Conservation (phyloP, 2,329 filamentous ascomycete genomes). For the Mycosphaerella arachidis region DNA sequence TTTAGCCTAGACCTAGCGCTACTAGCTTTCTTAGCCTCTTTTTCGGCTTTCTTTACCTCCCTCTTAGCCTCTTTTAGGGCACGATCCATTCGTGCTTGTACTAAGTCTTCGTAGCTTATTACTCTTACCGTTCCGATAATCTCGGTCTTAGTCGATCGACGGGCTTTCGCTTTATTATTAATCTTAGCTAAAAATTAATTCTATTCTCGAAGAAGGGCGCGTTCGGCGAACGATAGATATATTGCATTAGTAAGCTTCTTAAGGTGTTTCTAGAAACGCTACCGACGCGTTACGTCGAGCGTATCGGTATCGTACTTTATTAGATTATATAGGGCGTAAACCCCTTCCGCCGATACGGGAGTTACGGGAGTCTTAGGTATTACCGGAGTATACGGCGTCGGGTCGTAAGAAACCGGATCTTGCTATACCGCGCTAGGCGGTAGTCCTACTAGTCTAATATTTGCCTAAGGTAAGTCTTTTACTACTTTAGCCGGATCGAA, state of each 20-base stretch:
- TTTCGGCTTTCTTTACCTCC: background rate
- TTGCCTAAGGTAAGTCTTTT: no score
- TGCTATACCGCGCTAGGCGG: no score
- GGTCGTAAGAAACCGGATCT: no score
- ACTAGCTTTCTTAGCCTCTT: no score
- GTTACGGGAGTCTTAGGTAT: background rate
- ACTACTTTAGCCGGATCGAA: conserved; percentile 17
- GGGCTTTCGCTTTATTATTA: background rate
- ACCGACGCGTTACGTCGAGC: background rate
- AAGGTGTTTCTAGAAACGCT: background rate
- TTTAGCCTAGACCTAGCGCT: no score
- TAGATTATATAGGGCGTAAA: background rate
- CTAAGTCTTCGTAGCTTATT: background rate
- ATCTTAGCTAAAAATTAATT: background rate
- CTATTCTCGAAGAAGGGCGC: background rate
- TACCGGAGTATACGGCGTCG: no score
- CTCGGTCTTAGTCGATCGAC: background rate
- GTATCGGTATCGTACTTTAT: background rate
- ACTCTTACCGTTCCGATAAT: background rate
- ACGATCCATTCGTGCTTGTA: background rate
- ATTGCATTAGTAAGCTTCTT: background rate
- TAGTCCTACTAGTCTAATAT: no score
- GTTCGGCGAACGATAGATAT: background rate
- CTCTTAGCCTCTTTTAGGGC: background rate
- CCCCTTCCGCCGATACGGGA: background rate